phyloP scores from a whole-genome alignment of 106 monocot species.

The Phalaenopsis equestris region DNA sequence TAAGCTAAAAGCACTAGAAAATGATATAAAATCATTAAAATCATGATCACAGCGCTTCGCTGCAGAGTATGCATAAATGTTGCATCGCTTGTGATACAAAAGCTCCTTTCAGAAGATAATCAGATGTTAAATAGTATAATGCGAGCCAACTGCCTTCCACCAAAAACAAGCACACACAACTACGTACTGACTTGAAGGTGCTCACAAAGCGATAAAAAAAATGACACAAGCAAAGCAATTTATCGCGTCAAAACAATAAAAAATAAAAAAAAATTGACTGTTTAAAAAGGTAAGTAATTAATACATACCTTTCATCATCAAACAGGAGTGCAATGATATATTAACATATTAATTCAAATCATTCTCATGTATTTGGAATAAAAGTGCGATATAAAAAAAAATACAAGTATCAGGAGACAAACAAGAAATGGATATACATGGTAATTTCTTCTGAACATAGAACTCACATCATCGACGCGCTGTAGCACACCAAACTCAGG shows the following conservation, averaged over 20 bases:
- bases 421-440: not conserved
- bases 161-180: not conserved
- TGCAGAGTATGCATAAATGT: not conserved
- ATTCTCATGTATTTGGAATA: not conserved
- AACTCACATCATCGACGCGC: slow-evolving; percentile 97
- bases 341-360: not conserved
- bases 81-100: not conserved
- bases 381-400: not conserved
- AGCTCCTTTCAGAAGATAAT: not conserved
- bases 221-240: not conserved
- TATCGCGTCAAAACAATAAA: not conserved
- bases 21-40: not conserved
- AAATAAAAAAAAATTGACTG: not conserved
- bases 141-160: not conserved
- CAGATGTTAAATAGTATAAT: not conserved
- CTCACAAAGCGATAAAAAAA: not conserved
- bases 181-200: not conserved
- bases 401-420: not conserved
- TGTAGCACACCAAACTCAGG: slow-evolving; percentile 57
- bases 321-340: not conserved
- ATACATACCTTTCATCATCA: not conserved
- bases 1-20: not conserved
- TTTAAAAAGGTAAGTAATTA: not conserved
- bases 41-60: not conserved
- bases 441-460: not conserved